A percentile compares a stretch with the other conserved stretches of the same genome.
Evolutionary conservation across 2,329 filamentous ascomycete species (phyloP).

Genomic region (Huntiella moniliformis): DNA sequence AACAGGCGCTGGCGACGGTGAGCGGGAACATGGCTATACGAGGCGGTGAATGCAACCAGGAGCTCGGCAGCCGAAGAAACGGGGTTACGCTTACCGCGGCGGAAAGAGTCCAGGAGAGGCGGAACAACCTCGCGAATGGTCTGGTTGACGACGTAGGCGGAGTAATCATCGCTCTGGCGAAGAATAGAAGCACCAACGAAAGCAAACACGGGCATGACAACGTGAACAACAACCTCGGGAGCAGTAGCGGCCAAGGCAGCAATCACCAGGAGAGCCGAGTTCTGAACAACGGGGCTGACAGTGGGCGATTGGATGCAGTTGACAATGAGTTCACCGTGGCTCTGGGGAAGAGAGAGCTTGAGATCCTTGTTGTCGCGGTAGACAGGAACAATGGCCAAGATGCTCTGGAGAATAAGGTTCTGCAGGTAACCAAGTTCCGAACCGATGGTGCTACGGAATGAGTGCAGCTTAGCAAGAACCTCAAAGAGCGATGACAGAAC

Average conservation of each 20-base stretch:
- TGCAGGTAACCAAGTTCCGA: slow-evolving; percentile 85
- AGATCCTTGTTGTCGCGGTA: slow-evolving; percentile 43
- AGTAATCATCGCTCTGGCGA: slow-evolving; percentile 89
- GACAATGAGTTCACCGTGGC: slow-evolving; percentile 78
- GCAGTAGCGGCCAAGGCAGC: slow-evolving; percentile 72
- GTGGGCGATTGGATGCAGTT: slow-evolving; percentile 76
- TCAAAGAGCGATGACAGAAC: slow-evolving; percentile 67
- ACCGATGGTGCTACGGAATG: slow-evolving; percentile 60
- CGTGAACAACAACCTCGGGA: slow-evolving; percentile 82
- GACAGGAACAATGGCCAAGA: slow-evolving; percentile 67
- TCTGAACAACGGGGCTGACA: slow-evolving; percentile 82
- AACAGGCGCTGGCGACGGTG: slow-evolving; percentile 73
- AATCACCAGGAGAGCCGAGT: slow-evolving; percentile 71
- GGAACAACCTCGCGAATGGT: slow-evolving; percentile 91
- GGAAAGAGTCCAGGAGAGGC: slow-evolving; percentile 68
- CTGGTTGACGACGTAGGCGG: slow-evolving; percentile 84
- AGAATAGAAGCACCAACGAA: slow-evolving; percentile 90
- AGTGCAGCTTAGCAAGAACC: slow-evolving; percentile 69
- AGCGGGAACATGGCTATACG: slow-evolving; percentile 85
- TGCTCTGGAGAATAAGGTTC: slow-evolving; percentile 61
- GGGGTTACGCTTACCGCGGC: slow-evolving; percentile 58
- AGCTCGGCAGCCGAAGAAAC: slow-evolving; percentile 74
- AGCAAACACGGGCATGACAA: slow-evolving; percentile 97
- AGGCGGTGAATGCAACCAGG: slow-evolving; percentile 86
- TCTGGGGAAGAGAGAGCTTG: slow-evolving; percentile 47